Conservation (phyloP, 164 flowering plant genomes). For the Piper longum region DNA sequence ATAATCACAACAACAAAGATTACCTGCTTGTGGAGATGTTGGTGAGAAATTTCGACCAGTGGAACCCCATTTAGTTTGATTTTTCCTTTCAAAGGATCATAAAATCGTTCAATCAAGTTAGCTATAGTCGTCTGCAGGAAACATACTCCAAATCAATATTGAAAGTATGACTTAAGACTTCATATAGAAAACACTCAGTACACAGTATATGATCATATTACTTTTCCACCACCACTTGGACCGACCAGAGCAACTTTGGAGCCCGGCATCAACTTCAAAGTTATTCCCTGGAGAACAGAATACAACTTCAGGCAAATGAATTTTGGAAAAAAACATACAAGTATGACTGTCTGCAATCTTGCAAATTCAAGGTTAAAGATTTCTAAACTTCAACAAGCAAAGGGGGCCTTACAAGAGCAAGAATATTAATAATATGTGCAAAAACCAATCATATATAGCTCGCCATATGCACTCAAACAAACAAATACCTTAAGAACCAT, state of each 20-base stretch:
- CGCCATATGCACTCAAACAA: not conserved
- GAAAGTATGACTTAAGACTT: not conserved
- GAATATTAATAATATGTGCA: not conserved
- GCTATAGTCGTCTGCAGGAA: conserved; percentile 87
- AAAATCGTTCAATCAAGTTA: conserved; percentile 87
- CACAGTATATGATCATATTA: conserved; percentile 12
- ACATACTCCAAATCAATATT: conserved; percentile 3
- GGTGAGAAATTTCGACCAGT: conserved; percentile 71
- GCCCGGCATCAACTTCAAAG: conserved; percentile 61
- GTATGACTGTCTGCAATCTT: no score
- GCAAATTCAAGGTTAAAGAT: no score
- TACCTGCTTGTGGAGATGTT: conserved; percentile 83
- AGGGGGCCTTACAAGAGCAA: no score
- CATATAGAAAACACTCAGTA: not conserved
- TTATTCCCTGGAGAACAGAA: conserved; percentile 47
- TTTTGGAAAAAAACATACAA: no score
- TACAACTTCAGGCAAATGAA: no score
- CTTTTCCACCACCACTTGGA: conserved; percentile 99
- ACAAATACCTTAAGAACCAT: conserved; percentile 77
- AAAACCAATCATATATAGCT: not conserved
- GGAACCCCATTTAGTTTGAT: conserved; percentile 75
- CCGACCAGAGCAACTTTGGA: conserved; percentile 97
- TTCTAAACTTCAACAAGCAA: no score
- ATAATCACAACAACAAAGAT: conserved; percentile 1
- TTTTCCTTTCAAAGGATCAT: conserved; percentile 79